Base-by-base conservation (phyloP, 2,329 filamentous ascomycete genomes). In the Plenodomus tracheiphilus region DNA sequence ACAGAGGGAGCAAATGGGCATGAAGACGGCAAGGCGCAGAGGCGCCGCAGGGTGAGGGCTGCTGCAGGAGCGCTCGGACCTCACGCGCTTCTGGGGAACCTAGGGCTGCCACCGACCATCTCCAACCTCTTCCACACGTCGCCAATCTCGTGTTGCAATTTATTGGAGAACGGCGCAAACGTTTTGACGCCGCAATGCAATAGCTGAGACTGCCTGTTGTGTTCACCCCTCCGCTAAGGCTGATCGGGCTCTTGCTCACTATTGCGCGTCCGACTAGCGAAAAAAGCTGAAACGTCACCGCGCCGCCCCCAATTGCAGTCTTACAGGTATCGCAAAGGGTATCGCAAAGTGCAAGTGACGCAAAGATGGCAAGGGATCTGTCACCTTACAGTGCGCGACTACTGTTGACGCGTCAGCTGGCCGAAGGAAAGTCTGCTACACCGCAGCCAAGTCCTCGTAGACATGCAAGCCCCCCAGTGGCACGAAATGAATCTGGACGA, bases 301-400 rank as follows among this genome's bases (percentile, higher is more conserved):
- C 49, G 43, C 46, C 47, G 49, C 46, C 43, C 40, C 49, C 18
- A 32, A 28, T 18, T 37, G 45, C 41, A 28, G 32, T 41, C 20
- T 41, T 20, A 35, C 21, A n/a, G n/a, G n/a, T n/a, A n/a, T n/a
- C n/a, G n/a, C n/a, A n/a, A n/a, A n/a, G n/a, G n/a, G n/a, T n/a
- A n/a, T n/a, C n/a, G 15, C 7, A n/a, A 37, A 28, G 22, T 42
- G 32, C 19, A 48, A 30, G 41, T 43, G 46, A 42, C 39, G 28
- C 25, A 47, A 54, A 28, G 44, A 64, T 64, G 61, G 50, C 58
- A 22, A 62, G 65, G 47, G 66, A 68, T 19, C 51, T 68, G 44
- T 70, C 68, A 34, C 65, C 66, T 18, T 68, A 59, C 53, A 70
- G 68, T 48, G 62, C 64, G 30, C 56, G 68, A 32, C 61, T 59